Base-by-base conservation (phyloP, 2,329 filamentous ascomycete genomes). In the Colletotrichum sp. region DNA sequence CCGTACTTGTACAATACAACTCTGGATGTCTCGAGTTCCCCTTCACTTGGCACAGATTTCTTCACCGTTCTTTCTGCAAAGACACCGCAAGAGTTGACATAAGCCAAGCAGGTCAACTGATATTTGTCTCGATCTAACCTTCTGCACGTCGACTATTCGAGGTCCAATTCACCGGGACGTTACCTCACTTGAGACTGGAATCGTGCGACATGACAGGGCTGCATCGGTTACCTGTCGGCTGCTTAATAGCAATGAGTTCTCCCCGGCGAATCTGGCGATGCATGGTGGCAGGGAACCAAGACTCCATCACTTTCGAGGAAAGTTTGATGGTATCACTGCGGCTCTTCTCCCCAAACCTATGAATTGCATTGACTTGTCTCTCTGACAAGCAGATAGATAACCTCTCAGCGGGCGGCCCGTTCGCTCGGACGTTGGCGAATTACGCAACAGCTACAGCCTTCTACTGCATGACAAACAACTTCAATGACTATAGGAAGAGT, bases 1-100 rank as follows among this genome's bases (percentile, higher is more conserved):
- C 15, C 69, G 49, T 65, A 68, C 55, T 15, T 72, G 57, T 73
- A 76, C 70, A 69, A 65, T 69, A 69, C 34, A 65, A 57, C 28
- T 65, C 21, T 30, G 18, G 28, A 60, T 57, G 36, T 73, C 73
- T 73, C 18, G 57, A 65, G n/a, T 21, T 52, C 34, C 55, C 44
- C 12, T 67, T 21, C 15, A 15, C 8, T 21, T 64, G 62, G 36
- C 62, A 44, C 36, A 64, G 12, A 64, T 44, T 16, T 16, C 30
- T 26, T 44, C 32, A 44, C 62, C 62, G 21, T 39, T 36, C 32
- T 32, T 63, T 63, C 30, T 16, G 32, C 28, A 30, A 24, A 32
- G 18, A 36, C 18, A 21, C 18, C 28, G 28, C 59, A 32, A 21
- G 59, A 21, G 10, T 34, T 34, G 28, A 63, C 12, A 30, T 30